These are phyloP conservation scores for Singerocomus rubriflavus DNA, from an alignment of 1,284 basidiomycete genomes.

Conservation along the genomic window DNA sequence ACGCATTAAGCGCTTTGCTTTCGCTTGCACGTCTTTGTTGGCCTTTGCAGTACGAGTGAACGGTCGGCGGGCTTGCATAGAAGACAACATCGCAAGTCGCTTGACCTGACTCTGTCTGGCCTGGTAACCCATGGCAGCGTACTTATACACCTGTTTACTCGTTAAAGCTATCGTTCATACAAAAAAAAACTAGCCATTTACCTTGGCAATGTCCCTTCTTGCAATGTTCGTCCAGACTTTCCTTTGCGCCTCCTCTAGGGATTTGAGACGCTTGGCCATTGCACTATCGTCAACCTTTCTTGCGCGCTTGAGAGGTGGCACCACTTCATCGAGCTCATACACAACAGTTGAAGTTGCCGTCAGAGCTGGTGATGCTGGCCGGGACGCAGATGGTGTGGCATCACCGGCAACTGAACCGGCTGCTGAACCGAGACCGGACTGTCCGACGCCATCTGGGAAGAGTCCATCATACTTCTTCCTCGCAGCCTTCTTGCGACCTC, in stretches of 20 bases:
- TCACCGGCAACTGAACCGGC: constrained; percentile 58
- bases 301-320: constrained; percentile 67
- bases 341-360: constrained; percentile 55
- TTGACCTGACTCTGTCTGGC: constrained; percentile 67
- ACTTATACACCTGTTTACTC: constrained; percentile 71
- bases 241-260: constrained; percentile 78
- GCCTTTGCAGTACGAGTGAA: constrained; percentile 79
- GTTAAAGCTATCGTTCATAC: constrained; percentile 14
- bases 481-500: constrained; percentile 39
- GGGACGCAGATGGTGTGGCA: constrained; percentile 52
- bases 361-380: constrained; percentile 60
- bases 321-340: constrained; percentile 66
- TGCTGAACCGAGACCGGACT: constrained; percentile 49
- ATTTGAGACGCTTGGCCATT: constrained; percentile 70
- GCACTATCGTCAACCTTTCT: constrained; percentile 70
- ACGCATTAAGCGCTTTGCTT: constrained; percentile 85
- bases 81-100: constrained; percentile 74
- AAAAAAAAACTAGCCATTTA: constrained; percentile 29
- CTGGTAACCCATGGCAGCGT: constrained; percentile 62
- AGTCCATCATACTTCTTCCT: constrained; percentile 47
- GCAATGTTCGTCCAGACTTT: constrained; percentile 88
- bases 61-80: constrained; percentile 79
- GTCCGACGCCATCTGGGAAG: constrained; percentile 44
- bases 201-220: constrained; percentile 78
- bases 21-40: constrained; percentile 85